Percentiles rank a stretch among this genome's conserved stretches.
These are phyloP conservation scores for Russula vinacea DNA, from an alignment of 768 basidiomycete genomes.

Conservation along the genomic window DNA sequence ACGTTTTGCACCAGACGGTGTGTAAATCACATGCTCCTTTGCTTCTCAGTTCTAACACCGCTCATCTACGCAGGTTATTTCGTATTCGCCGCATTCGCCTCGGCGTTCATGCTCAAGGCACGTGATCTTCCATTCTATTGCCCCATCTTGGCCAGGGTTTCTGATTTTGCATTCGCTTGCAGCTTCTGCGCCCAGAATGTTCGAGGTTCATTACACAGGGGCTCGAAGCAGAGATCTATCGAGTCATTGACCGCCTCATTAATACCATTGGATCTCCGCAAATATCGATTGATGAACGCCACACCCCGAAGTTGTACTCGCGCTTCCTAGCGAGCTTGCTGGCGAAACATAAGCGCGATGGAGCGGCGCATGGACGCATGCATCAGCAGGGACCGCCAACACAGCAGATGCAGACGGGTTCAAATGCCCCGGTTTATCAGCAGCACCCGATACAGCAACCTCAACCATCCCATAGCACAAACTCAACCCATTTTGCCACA, in stretches of 20 bases:
- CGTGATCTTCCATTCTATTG: conserved; percentile 12
- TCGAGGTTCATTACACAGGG: conserved; percentile 55
- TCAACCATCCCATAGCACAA: background rate
- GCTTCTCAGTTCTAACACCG: background rate
- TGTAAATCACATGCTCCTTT: conserved; percentile 1
- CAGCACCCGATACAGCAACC: conserved; percentile 2
- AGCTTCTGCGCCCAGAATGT: conserved; percentile 80
- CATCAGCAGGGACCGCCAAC: conserved; percentile 24
- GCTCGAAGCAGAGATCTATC: conserved; percentile 58
- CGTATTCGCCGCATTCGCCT: conserved; percentile 45
- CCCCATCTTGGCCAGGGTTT: background rate
- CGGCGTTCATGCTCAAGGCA: conserved; percentile 80
- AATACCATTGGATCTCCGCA: conserved; percentile 65
- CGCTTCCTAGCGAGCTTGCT: conserved; percentile 59
- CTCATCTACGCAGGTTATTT: conserved; percentile 21
- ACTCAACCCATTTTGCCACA: background rate
- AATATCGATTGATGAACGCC: conserved; percentile 75
- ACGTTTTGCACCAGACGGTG: conserved; percentile 34
- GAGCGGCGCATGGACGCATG: conserved; percentile 19
- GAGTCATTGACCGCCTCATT: conserved; percentile 61
- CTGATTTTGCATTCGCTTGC: background rate
- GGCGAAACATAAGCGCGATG: conserved; percentile 42
- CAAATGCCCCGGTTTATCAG: conserved; percentile 1
- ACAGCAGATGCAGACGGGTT: conserved; percentile 13
- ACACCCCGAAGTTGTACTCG: conserved; percentile 77